A percentile compares a stretch with the other conserved stretches of the same genome.
Conservation (phyloP, 1,139 yeast genomes). For the Hansenula anomala region DNA sequence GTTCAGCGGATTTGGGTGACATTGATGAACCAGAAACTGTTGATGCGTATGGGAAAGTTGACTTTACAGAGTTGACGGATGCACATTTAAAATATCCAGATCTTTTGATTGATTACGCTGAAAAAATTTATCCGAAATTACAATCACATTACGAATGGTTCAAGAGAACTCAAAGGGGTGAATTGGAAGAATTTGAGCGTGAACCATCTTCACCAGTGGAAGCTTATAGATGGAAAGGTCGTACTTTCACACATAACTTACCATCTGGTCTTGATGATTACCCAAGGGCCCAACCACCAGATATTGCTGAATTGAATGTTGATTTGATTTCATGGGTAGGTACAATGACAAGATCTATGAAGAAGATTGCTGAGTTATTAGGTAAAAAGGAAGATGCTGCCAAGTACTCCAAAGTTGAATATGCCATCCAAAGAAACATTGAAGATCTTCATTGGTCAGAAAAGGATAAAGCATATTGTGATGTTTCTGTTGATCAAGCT, state of each 20-base stretch:
- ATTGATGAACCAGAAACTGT: constrained; percentile 18
- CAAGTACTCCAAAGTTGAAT: constrained; percentile 47
- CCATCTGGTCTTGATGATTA: constrained; percentile 96
- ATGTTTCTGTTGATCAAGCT: constrained; percentile 67
- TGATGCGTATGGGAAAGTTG: constrained; percentile 20
- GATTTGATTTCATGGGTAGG: constrained; percentile 94
- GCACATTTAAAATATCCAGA: constrained; percentile 56
- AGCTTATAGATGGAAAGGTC: constrained; percentile 90
- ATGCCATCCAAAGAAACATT: constrained; percentile 55
- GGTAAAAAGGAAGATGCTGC: constrained; percentile 53
- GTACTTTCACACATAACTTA: constrained; percentile 78
- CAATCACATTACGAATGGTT: constrained; percentile 83
- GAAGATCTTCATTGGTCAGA: constrained; percentile 80
- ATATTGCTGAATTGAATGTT: constrained; percentile 84
- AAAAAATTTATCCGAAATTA: constrained; percentile 68
- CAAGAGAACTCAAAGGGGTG: constrained; percentile 75
- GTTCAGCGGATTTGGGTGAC: constrained; percentile 16
- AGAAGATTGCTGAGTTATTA: constrained; percentile 63
- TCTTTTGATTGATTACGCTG: constrained; percentile 57
- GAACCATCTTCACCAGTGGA: constrained; percentile 48
- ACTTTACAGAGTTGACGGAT: constrained; percentile 35
- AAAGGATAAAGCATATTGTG: constrained; percentile 70
- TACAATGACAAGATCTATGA: constrained; percentile 81
- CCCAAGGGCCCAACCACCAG: constrained; percentile 81
- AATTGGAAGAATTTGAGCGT: constrained; percentile 67